phyloP scores from a whole-genome alignment of 31 red algal species.

The Endocladia muricata region DNA sequence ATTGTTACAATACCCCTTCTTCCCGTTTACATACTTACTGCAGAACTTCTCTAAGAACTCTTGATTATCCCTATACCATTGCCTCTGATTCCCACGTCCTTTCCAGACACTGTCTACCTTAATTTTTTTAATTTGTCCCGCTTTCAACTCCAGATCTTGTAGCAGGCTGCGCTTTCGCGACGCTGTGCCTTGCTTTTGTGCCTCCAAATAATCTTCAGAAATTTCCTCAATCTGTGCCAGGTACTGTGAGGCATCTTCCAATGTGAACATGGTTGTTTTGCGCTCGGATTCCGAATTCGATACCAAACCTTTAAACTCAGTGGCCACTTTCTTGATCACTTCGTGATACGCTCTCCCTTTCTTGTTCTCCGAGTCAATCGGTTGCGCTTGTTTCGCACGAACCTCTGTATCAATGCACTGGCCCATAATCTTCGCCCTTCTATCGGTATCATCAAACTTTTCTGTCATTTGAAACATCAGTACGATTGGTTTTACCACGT shows the following conservation, averaged over 20 bases:
- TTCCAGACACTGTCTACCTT: background rate
- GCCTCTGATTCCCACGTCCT: background rate
- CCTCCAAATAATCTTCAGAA: background rate
- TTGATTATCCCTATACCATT: background rate
- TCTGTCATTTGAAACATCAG: conserved; percentile 7
- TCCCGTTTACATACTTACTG: background rate
- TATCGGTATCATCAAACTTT: background rate
- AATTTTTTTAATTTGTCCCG: background rate
- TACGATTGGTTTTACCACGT: background rate
- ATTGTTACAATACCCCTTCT: background rate
- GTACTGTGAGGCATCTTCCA: background rate
- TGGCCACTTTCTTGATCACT: background rate
- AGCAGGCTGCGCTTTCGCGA: background rate
- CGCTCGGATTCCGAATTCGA: background rate
- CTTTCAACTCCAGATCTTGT: background rate
- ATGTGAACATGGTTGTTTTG: background rate
- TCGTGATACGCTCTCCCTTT: background rate
- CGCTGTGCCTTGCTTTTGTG: background rate
- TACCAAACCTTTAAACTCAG: background rate
- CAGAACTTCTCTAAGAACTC: background rate
- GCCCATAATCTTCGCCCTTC: background rate
- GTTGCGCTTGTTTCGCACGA: background rate
- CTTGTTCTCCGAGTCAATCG: background rate
- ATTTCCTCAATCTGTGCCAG: background rate
- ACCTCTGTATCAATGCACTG: background rate